These are phyloP conservation scores for Castanea mollissima DNA, from an alignment of 306 rosid species.

Conservation along the genomic window DNA sequence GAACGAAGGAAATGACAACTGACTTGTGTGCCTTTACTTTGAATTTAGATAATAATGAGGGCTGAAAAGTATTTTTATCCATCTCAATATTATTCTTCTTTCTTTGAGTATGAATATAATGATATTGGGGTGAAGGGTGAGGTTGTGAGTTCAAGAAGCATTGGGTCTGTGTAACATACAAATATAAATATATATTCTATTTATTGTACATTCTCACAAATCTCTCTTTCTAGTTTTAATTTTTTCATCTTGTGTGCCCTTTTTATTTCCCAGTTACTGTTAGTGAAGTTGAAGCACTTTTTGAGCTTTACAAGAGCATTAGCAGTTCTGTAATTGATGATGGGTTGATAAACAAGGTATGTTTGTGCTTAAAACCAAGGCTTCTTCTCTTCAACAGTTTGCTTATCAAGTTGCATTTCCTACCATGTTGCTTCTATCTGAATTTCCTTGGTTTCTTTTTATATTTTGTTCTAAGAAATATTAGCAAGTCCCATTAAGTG, in stretches of 20 bases:
- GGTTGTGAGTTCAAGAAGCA: too few relatives aligned
- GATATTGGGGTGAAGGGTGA: background rate
- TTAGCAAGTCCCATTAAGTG: background rate
- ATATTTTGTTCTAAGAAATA: background rate
- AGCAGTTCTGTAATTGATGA: conserved; percentile 77
- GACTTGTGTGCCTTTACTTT: background rate
- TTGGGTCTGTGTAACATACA: too few relatives aligned
- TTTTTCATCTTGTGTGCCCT: conserved; percentile 11
- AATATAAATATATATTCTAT: too few relatives aligned
- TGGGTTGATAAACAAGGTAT: conserved; percentile 90
- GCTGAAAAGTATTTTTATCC: background rate
- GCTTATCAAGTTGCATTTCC: background rate
- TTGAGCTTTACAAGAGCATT: conserved; percentile 83
- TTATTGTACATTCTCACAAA: too few relatives aligned
- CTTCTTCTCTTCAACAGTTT: background rate
- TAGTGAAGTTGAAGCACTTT: conserved; percentile 89
- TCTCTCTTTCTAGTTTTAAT: background rate
- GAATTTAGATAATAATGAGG: background rate
- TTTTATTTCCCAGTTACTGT: conserved; percentile 61
- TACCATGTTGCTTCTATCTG: background rate
- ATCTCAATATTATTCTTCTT: background rate
- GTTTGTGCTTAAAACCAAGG: background rate
- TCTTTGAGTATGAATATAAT: background rate
- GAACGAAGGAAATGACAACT: background rate
- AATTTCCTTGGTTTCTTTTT: conserved; percentile 4